These are phyloP conservation scores for Aspergillus quadrilineatus DNA, from an alignment of 2,329 filamentous ascomycete species.

Conservation along the genomic window DNA sequence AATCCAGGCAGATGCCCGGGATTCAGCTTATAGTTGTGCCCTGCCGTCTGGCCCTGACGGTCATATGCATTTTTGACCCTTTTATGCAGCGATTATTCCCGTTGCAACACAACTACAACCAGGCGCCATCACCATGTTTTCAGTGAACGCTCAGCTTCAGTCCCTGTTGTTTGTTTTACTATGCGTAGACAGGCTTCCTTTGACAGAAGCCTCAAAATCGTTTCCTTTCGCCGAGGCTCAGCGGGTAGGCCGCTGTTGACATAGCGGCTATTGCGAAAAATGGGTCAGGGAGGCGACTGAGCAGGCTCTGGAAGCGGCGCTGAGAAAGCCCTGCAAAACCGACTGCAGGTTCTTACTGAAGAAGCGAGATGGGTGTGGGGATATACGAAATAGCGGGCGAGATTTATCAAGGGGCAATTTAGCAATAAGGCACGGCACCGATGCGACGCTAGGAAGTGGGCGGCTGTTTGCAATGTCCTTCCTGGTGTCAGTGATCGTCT, in stretches of 20 bases:
- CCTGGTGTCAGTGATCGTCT: background rate
- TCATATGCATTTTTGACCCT: background rate
- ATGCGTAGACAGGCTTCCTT: constrained; percentile 39
- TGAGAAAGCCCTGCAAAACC: background rate
- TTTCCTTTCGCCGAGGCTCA: constrained; percentile 1
- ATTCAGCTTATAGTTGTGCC: background rate
- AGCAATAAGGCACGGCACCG: background rate
- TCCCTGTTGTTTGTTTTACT: constrained; percentile 17
- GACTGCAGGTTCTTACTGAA: background rate
- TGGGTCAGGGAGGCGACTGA: background rate
- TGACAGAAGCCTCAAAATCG: constrained; percentile 16
- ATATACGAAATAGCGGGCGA: background rate
- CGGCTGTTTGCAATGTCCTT: background rate
- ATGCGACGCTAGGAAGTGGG: background rate
- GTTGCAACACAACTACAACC: background rate
- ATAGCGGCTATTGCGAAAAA: constrained; percentile 1
- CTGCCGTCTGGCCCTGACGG: background rate
- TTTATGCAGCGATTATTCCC: background rate
- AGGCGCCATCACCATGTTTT: background rate
- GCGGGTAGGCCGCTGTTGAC: constrained; percentile 1
- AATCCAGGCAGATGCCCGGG: background rate
- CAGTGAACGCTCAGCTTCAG: constrained; percentile 1
- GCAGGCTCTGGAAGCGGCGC: background rate
- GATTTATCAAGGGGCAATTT: background rate
- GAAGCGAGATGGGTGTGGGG: background rate